Evolutionary conservation across 2,329 filamentous ascomycete genomes (phyloP), one percentile per base, ranked within the genome.

Genomic region (Orbilia javanica): DNA sequence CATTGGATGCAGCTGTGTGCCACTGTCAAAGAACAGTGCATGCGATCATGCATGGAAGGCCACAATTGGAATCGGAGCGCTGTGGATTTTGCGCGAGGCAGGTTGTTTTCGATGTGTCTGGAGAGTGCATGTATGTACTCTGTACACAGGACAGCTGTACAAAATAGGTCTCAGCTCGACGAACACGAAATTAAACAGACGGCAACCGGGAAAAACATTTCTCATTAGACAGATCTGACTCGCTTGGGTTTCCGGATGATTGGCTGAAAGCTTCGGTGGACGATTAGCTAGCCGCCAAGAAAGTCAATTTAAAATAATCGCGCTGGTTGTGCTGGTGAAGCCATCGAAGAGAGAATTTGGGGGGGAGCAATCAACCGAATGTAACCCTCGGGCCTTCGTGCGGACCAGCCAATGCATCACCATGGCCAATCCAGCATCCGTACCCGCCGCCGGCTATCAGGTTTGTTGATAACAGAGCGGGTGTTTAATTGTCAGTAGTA

Each of bases 141-240:
- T n/a, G 48, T 55, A n/a, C 50, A 22, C 52, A 10, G 50, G 1
- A 15, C n/a, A 31, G 34, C 34, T 57, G 27, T 36, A 34, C 18
- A 42, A n/a, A n/a, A 60, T 27, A 22, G 20, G 55, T 60, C 55
- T 60, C 55, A 60, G 55, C 52, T 60, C 50, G 44, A 46, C 36
- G 57, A 44, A 73, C 48, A 60, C 69, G 69, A 73, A 73, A 73
- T 73, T 73, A 66, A 63, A 73, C 69, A 73, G 48, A 73, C 69
- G 69, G 60, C 68, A 72, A 34, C 57, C 53, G 68, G 57, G 55
- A 72, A 72, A 65, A 64, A 60, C 39, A 22, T 13, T 15, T 57
- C 42, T 48, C 34, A 73, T 72, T 55, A 53, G 53, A 48, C 44
- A 48, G 20, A 60, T 57, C 25, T 66, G 69, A 60, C 50, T 73